phyloP scores from a whole-genome alignment of 2,329 filamentous ascomycete species.

The Claviceps spartinae region DNA sequence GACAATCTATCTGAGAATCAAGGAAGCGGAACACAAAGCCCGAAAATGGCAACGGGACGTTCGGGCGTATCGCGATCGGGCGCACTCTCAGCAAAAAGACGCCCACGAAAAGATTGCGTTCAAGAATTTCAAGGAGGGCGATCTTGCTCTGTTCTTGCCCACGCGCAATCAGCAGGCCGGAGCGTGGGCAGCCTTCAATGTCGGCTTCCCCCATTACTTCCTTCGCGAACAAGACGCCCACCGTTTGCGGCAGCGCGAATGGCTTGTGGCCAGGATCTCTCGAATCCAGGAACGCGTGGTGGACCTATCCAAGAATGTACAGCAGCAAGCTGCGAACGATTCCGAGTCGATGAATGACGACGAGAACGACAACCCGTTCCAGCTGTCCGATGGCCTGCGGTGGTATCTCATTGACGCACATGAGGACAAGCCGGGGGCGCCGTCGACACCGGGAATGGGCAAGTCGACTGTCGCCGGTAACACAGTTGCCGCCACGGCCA shows the following conservation, averaged over 20 bases:
- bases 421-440: conserved; percentile 85
- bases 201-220: conserved; percentile 94
- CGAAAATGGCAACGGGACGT: conserved; percentile 89
- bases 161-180: conserved; percentile 89
- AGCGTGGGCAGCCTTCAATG: conserved; percentile 97
- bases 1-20: conserved; percentile 74
- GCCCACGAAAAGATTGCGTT: conserved; percentile 94
- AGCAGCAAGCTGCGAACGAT: conserved; percentile 27
- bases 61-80: conserved; percentile 74
- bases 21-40: conserved; percentile 84
- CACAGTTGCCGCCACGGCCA: conserved; percentile 75
- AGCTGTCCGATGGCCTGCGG: conserved; percentile 81
- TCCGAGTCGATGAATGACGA: conserved; percentile 42
- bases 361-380: conserved; percentile 93
- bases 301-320: conserved; percentile 69
- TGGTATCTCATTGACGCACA: conserved; percentile 93
- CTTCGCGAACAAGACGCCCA: conserved; percentile 85
- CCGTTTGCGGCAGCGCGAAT: conserved; percentile 59
- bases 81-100: conserved; percentile 67
- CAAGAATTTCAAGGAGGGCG: conserved; percentile 89
- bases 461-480: conserved; percentile 86
- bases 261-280: conserved; percentile 88
- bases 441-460: conserved; percentile 80
- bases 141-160: conserved; percentile 84
- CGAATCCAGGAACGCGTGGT: conserved; percentile 89